Base-by-base conservation (phyloP, 179 eudicot genomes). In the Drosera spatulata region DNA sequence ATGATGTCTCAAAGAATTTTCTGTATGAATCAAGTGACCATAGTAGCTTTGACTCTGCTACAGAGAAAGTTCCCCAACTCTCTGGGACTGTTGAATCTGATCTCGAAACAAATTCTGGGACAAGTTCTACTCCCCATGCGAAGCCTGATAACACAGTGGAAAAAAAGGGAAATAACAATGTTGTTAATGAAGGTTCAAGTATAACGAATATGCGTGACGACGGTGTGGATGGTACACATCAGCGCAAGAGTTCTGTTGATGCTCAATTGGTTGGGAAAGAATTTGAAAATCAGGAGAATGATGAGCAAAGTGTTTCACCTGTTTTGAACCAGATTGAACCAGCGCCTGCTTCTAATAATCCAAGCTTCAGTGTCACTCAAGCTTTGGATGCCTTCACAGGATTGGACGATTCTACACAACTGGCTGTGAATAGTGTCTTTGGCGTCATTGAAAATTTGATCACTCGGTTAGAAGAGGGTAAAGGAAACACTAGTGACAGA, bases 371-470 rank as follows among this genome's bases (percentile, higher is more conserved):
- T 66, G 88, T 85, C 64, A 66, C 96, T 67, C 83, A 85, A 72
- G 97, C 96, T 74, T 79, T 94, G 0, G 91, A 85, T 67, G 86
- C 94, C 65, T 77, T 94, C 50, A 69, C 91, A 22, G 96, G 91
- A 14, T 66, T 94, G 65, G 99, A 94, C 72, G 97, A 94, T 76
- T 90, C 99, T 40, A 94, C 97, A 39, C 99, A 94, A 70, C 67
- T 79, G 73, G 99, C 99, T 69, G 97, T 94, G 62, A 87, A 82
- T 61, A 87, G 88, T 69, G 96, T 94, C 3, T 90, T 90, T 65
- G 76, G 85, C 75, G 99, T 82, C 51, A 70, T 94, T 61, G 99
- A 90, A 79, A 78, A 77, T 72, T 76, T 90, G 88, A 85, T 94
- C 73, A 71, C 73, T 74, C 94, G 80, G 59, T 60, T 90, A 66